Evolutionary conservation across 352 stramenopile genomes (phyloP).

Genomic region (Globisporangium uncinulatum): DNA sequence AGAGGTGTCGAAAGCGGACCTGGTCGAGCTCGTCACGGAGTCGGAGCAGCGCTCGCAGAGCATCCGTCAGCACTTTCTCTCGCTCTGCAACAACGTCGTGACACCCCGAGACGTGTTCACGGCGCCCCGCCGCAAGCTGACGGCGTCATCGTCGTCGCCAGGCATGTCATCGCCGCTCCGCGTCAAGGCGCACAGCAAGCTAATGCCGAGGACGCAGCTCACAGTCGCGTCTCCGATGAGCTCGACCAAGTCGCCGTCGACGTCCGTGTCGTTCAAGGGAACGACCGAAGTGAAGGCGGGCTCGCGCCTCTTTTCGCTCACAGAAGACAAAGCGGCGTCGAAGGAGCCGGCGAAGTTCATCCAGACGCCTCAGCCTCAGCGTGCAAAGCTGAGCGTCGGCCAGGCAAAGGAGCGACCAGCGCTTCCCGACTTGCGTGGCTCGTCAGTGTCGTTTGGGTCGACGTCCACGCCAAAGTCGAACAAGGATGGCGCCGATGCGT

Average conservation of each 20-base stretch:
- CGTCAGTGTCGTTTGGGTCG: background rate
- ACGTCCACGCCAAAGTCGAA: constrained; percentile 2
- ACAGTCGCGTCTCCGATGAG: constrained; percentile 64
- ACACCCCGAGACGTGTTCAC: constrained; percentile 50
- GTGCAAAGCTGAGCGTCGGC: constrained; percentile 25
- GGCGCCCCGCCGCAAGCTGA: constrained; percentile 33
- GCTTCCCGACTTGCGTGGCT: constrained; percentile 15
- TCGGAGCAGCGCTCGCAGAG: constrained; percentile 36
- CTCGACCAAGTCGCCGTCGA: constrained; percentile 30
- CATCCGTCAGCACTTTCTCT: constrained; percentile 45
- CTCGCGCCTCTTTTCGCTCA: constrained; percentile 50
- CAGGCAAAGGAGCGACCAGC: constrained; percentile 41
- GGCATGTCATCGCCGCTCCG: constrained; percentile 22
- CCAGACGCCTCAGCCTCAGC: constrained; percentile 38
- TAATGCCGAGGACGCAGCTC: constrained; percentile 64
- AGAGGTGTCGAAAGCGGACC: constrained; percentile 34
- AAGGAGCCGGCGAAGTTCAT: constrained; percentile 54
- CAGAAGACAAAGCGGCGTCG: constrained; percentile 43
- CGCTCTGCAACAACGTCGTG: constrained; percentile 55
- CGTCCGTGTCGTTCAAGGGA: constrained; percentile 52
- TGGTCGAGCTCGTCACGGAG: constrained; percentile 40
- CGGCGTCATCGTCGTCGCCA: constrained; percentile 4
- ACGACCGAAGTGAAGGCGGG: constrained; percentile 43
- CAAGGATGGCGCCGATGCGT: constrained; percentile 1
- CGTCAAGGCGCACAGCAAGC: constrained; percentile 53